Evolutionary conservation across 2,329 filamentous ascomycete genomes (phyloP).

Genomic region (Fusarium anthophilum): DNA sequence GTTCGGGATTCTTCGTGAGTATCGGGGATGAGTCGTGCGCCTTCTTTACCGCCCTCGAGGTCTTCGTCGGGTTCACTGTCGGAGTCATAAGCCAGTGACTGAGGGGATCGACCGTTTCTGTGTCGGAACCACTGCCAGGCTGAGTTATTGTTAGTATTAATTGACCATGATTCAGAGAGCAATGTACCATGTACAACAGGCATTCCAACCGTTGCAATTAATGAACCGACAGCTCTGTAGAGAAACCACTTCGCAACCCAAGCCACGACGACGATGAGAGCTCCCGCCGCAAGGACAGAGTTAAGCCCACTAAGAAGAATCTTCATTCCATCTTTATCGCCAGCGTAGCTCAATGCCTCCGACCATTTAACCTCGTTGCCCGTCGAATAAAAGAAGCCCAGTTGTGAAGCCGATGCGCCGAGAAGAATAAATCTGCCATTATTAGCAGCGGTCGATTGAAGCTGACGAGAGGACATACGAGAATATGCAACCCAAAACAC

Average conservation of each 20-base stretch:
- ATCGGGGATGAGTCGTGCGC: constrained; percentile 11
- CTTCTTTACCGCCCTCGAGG: constrained; percentile 28
- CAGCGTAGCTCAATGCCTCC: constrained; percentile 43
- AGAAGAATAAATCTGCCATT: constrained; percentile 39
- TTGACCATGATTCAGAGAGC: neutral
- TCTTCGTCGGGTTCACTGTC: constrained; percentile 27
- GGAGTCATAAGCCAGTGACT: constrained; percentile 22
- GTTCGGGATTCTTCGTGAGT: constrained; percentile 5
- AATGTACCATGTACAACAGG: constrained; percentile 36
- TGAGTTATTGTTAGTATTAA: constrained; percentile 6
- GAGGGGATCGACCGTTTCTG: constrained; percentile 4
- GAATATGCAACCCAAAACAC: constrained; percentile 38
- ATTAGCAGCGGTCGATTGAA: neutral
- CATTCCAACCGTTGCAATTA: constrained; percentile 33
- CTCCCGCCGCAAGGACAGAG: constrained; percentile 36
- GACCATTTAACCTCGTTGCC: constrained; percentile 47
- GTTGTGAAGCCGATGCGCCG: constrained; percentile 44
- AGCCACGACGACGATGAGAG: constrained; percentile 36
- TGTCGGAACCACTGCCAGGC: constrained; percentile 28
- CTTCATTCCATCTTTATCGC: constrained; percentile 45
- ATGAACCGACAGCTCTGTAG: constrained; percentile 33
- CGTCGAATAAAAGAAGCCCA: constrained; percentile 46
- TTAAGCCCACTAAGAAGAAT: constrained; percentile 45
- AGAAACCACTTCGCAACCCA: constrained; percentile 40
- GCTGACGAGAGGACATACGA: constrained; percentile 25